Conservation (phyloP, 768 basidiomycete genomes). For the Tricholomella constricta region DNA sequence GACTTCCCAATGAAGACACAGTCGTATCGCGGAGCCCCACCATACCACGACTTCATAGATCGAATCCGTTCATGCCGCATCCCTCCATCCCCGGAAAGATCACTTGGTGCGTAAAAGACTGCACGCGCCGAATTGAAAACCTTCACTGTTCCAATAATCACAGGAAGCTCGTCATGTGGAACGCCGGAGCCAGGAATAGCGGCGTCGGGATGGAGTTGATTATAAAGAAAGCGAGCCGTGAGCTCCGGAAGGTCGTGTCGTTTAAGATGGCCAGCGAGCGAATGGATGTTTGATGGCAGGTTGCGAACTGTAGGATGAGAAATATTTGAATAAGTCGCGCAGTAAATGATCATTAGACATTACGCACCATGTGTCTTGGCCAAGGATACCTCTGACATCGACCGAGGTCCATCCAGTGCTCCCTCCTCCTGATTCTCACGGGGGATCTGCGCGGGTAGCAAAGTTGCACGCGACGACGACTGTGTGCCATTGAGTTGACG, state of each 20-base stretch:
- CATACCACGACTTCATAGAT: conserved; percentile 26
- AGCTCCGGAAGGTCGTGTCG: conserved; percentile 22
- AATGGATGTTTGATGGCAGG: neutral
- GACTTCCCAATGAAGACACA: neutral
- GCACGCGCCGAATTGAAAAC: conserved; percentile 30
- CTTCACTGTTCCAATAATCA: neutral
- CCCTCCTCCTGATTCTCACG: neutral
- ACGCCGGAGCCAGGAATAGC: conserved; percentile 12
- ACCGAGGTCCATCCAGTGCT: conserved; percentile 3
- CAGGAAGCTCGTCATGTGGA: conserved; percentile 13
- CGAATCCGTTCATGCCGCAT: conserved; percentile 28
- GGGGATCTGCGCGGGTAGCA: neutral
- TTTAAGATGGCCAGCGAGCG: conserved; percentile 16
- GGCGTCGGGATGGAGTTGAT: conserved; percentile 20
- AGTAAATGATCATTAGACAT: conserved; percentile 2
- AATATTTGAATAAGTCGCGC: neutral
- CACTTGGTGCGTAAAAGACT: conserved; percentile 27
- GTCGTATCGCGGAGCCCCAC: conserved; percentile 24
- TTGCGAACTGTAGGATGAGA: neutral
- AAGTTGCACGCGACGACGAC: neutral
- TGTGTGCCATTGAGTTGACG: neutral
- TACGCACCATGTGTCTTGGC: conserved; percentile 7
- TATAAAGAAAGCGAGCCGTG: conserved; percentile 27
- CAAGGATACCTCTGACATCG: conserved; percentile 2
- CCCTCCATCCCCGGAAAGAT: conserved; percentile 19